A percentile compares a stretch with the other conserved stretches of the same genome.
Evolutionary conservation across 306 rosid genomes (phyloP).

Genomic region (Geum urbanum): DNA sequence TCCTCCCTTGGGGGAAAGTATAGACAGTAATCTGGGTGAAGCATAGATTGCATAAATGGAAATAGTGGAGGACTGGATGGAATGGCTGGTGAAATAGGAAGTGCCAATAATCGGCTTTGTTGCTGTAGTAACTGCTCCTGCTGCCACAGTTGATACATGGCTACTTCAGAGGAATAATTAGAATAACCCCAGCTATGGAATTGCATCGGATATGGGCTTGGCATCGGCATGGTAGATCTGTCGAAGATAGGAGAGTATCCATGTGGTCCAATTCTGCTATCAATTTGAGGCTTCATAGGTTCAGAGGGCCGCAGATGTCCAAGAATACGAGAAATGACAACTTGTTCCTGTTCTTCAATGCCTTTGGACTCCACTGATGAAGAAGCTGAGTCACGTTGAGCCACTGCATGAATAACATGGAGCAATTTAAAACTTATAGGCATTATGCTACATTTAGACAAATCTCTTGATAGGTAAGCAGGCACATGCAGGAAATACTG

Average conservation of each 20-base stretch:
- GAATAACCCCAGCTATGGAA: constrained; percentile 48
- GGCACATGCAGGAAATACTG: background rate
- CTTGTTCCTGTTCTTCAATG: constrained; percentile 67
- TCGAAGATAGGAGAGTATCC: constrained; percentile 28
- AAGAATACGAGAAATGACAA: constrained; percentile 58
- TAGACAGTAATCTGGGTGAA: constrained; percentile 49
- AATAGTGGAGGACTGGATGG: constrained; percentile 46
- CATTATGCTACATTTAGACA: background rate
- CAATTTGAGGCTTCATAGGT: constrained; percentile 26
- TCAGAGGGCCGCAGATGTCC: constrained; percentile 39
- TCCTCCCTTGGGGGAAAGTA: constrained; percentile 52
- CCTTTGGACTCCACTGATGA: constrained; percentile 38
- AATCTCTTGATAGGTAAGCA: background rate
- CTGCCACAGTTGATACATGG: constrained; percentile 72
- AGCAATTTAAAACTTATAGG: constrained; percentile 17
- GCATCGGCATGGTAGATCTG: constrained; percentile 33
- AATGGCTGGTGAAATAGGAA: constrained; percentile 47
- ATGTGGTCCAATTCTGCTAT: constrained; percentile 32
- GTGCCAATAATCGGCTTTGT: constrained; percentile 44
- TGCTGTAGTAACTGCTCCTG: constrained; percentile 61
- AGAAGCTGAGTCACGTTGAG: constrained; percentile 44
- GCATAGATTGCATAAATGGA: constrained; percentile 62
- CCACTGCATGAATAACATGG: constrained; percentile 46
- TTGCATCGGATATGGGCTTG: constrained; percentile 37
- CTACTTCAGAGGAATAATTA: constrained; percentile 45